A percentile compares a stretch with the other conserved stretches of the same genome.
These are phyloP conservation scores for Hordeum marinum DNA, from an alignment of 176 grass and related monocot species.

Conservation along the genomic window DNA sequence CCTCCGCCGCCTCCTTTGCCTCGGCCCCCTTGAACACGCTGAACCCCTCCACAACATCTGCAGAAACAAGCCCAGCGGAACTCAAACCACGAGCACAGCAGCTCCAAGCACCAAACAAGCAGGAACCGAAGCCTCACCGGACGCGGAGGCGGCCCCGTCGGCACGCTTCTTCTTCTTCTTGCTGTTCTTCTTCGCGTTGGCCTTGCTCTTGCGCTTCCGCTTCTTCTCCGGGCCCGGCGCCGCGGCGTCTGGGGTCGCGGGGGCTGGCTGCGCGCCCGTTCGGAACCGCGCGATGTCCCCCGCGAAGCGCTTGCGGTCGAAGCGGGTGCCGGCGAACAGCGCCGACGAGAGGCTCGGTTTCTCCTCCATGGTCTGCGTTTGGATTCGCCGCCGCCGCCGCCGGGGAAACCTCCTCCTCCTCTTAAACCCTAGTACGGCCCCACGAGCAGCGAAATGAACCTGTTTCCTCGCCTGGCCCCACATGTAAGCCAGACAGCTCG, in stretches of 20 bases:
- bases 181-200: conserved; percentile 32
- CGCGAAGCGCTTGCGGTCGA: conserved; percentile 75
- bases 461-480: not conserved
- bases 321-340: conserved; percentile 73
- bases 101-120: not conserved
- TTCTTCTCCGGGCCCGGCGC: conserved; percentile 47
- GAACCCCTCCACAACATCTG: conserved; percentile 72
- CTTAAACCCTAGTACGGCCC: conserved; percentile 43
- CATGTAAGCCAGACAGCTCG: not conserved
- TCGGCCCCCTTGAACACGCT: conserved; percentile 68
- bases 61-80: not conserved
- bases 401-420: not conserved
- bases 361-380: conserved; percentile 26
- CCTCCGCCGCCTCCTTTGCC: not conserved
- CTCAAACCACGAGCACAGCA: no score
- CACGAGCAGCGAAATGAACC: not conserved
- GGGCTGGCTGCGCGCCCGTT: not conserved
- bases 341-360: conserved; percentile 53
- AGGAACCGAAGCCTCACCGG: not conserved
- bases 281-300: conserved; percentile 59
- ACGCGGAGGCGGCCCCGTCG: conserved; percentile 13
- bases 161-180: conserved; percentile 43
- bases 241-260: not conserved
- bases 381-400: conserved; percentile 13
- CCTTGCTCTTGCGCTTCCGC: conserved; percentile 52